These are phyloP conservation scores for Aspergillus pseudoterreus DNA, from an alignment of 2,329 filamentous ascomycete species.

Conservation along the genomic window DNA sequence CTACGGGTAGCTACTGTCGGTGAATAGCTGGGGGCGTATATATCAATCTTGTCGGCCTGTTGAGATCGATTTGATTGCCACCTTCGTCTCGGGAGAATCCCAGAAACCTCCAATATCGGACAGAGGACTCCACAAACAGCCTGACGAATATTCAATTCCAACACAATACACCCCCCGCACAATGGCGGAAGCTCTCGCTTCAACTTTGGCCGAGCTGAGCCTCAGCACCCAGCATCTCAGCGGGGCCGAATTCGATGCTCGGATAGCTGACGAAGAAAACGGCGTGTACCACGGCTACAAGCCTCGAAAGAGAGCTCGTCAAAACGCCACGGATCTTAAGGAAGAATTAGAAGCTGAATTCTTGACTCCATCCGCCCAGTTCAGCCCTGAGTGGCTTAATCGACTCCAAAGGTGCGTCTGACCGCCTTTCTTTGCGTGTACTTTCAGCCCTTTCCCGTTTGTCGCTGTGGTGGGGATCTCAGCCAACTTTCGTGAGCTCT, in stretches of 20 bases:
- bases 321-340: constrained; percentile 59
- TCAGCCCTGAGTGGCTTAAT: constrained; percentile 84
- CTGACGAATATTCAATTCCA: no score
- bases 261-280: constrained; percentile 27
- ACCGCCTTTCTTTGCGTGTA: not conserved
- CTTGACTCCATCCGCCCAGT: constrained; percentile 72
- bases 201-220: constrained; percentile 25
- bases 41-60: no score
- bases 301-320: constrained; percentile 44
- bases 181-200: constrained; percentile 26
- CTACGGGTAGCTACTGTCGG: no score
- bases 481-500: no score
- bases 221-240: constrained; percentile 22
- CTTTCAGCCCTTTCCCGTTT: not conserved
- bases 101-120: no score
- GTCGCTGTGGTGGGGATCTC: not conserved
- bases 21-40: no score
- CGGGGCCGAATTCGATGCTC: constrained; percentile 24
- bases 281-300: constrained; percentile 31
- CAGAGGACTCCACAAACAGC: no score
- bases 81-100: no score
- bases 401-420: constrained; percentile 68
- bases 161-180: not conserved
- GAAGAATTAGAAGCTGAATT: constrained; percentile 70
- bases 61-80: no score